Evolutionary conservation across 345 rosid genomes (phyloP).

Genomic region (Hibiscus syriacus): DNA sequence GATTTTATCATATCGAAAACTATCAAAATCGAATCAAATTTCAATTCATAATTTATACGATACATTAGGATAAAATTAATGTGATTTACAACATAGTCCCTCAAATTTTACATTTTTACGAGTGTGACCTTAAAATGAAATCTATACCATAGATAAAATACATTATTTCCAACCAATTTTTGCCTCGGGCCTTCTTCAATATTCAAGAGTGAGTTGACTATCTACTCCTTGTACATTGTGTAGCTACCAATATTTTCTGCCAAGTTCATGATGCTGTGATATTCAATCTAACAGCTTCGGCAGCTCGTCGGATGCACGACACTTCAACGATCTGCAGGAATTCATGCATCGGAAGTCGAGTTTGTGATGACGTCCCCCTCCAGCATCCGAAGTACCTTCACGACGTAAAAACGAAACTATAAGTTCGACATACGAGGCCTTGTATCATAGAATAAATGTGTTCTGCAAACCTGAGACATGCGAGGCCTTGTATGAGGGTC

Average conservation of each 20-base stretch:
- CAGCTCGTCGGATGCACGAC: neutral
- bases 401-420: slow-evolving; percentile 6
- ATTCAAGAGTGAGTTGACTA: neutral
- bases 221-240: neutral
- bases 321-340: neutral
- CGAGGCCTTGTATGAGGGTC: slow-evolving; percentile 74
- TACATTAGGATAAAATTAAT: no score
- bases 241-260: neutral
- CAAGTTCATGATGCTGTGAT: neutral
- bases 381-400: slow-evolving; percentile 80
- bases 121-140: neutral
- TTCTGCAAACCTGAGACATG: no score
- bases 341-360: slow-evolving; percentile 14
- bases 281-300: neutral
- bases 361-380: slow-evolving; percentile 55
- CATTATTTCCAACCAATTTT: neutral
- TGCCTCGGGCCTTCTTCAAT: neutral
- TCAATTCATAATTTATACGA: no score
- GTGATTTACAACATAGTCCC: neutral
- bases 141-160: neutral
- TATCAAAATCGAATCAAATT: no score
- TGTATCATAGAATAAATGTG: neutral
- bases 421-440: neutral
- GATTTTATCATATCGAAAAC: no score
- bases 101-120: neutral